Evolutionary conservation across 2,329 filamentous ascomycete species (phyloP).

Genomic region (Beauveria australis): DNA sequence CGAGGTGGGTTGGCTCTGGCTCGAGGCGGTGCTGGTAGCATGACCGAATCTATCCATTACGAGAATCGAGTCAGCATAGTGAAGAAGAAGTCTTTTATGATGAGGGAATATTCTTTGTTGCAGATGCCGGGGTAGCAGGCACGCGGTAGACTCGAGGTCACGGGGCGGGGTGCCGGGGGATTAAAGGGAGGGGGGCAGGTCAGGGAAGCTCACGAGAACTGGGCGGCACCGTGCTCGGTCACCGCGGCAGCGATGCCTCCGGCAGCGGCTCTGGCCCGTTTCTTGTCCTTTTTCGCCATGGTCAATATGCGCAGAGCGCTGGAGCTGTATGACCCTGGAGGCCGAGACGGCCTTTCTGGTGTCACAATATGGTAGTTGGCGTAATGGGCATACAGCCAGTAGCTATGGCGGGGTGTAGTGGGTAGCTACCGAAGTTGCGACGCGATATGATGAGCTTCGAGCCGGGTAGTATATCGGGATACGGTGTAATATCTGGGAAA

Average conservation of each 20-base stretch:
- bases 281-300: slow-evolving; percentile 41
- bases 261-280: slow-evolving; percentile 45
- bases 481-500: not conserved
- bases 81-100: not conserved
- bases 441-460: not conserved
- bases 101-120: slow-evolving; percentile 2
- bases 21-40: slow-evolving; percentile 23
- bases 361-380: slow-evolving; percentile 13
- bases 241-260: slow-evolving; percentile 45
- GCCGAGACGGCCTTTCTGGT: not conserved
- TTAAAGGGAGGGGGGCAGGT: slow-evolving; percentile 20
- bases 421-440: not conserved
- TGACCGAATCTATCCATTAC: slow-evolving; percentile 21
- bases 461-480: not conserved
- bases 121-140: slow-evolving; percentile 2
- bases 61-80: not conserved
- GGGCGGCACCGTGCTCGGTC: slow-evolving; percentile 43
- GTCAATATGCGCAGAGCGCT: slow-evolving; percentile 3
- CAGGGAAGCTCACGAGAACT: slow-evolving; percentile 39
- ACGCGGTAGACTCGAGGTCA: slow-evolving; percentile 13
- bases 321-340: slow-evolving; percentile 10
- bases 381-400: slow-evolving; percentile 30
- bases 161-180: slow-evolving; percentile 15
- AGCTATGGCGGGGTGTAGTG: slow-evolving; percentile 2
- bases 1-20: slow-evolving; percentile 29